Evolutionary conservation across 208 protist genomes (phyloP), one percentile per base, ranked within the genome.

Genomic region (Acanthamoeba castellanii): DNA sequence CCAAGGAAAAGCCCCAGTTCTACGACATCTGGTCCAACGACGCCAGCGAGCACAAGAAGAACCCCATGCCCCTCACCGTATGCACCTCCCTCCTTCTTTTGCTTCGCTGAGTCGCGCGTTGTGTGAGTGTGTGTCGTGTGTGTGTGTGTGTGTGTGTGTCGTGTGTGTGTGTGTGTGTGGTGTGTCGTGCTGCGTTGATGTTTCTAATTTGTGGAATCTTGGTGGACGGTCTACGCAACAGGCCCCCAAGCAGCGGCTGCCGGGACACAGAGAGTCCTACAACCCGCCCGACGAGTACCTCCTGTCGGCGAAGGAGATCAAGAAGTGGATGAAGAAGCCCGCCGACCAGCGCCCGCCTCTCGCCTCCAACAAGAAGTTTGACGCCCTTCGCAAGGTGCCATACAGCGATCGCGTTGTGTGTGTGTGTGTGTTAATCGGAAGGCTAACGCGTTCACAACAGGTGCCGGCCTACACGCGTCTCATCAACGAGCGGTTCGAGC

Each of bases 241-340:
- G 57, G 57, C 82, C 11, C 82, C 70, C 70, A 78, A 78, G 74
- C 50, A 93, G n/a, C 96, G 88, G 57, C 37, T 81, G 47, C 22
- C 76, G 94, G 94, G 94, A 22, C 96, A 98, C 84, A 95, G 92
- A 1, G 97, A 98, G 64, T 97, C 98, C 70, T 99, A 99, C 98
- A 99, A 99, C 87, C 99, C 99, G 52, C 99, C 99, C 5, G 95
- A 98, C 27, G 99, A 99, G 97, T 99, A 99, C 95, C 97, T 99
- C 61, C 97, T 98, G 32, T 99, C 98, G 57, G 97, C 99, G 89
- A 97, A 97, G 88, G 98, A 99, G 87, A 95, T 97, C 87, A 96
- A 99, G 92, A 96, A 97, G 25, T 99, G 98, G 97, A 95, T 98
- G 59, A 96, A 97, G 25, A 97, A 98, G 52, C 98, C 98, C n/a